Conservation (phyloP, 2,329 filamentous ascomycete genomes). For the Aspergillaceae sp. region DNA sequence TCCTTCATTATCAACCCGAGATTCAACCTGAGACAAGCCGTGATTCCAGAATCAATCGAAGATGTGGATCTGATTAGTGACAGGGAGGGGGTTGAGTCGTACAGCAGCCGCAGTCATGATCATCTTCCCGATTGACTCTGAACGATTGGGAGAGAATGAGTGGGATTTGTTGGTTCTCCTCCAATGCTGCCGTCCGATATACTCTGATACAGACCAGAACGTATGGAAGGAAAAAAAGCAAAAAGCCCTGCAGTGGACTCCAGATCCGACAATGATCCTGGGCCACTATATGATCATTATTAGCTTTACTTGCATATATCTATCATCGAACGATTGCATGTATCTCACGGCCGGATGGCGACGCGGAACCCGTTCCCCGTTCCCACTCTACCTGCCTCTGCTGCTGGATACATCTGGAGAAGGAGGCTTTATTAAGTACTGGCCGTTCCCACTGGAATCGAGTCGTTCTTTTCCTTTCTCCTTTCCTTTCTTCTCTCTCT, state of each 20-base stretch:
- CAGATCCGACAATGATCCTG: not conserved
- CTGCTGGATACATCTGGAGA: not conserved
- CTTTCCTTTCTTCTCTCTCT: too few relatives aligned
- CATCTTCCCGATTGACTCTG: too few relatives aligned
- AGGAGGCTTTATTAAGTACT: not conserved
- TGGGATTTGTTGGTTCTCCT: too few relatives aligned
- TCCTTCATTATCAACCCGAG: too few relatives aligned
- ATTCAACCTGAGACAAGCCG: too few relatives aligned
- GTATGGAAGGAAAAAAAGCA: not conserved
- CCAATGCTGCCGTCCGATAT: too few relatives aligned
- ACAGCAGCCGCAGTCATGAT: too few relatives aligned
- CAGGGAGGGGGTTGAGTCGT: too few relatives aligned
- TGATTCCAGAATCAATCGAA: too few relatives aligned
- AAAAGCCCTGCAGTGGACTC: not conserved
- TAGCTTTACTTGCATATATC: not conserved
- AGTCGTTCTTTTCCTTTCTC: too few relatives aligned
- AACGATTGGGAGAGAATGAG: too few relatives aligned
- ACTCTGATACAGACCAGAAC: not conserved
- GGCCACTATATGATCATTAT: not conserved
- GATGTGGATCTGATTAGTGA: too few relatives aligned
- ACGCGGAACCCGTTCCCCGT: not conserved
- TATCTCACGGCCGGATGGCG: not conserved
- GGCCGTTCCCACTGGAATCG: not conserved
- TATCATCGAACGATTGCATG: not conserved
- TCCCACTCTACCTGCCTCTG: not conserved